These are phyloP conservation scores for Cyclotella atomus DNA, from an alignment of 108 stramenopile species.

Conservation along the genomic window DNA sequence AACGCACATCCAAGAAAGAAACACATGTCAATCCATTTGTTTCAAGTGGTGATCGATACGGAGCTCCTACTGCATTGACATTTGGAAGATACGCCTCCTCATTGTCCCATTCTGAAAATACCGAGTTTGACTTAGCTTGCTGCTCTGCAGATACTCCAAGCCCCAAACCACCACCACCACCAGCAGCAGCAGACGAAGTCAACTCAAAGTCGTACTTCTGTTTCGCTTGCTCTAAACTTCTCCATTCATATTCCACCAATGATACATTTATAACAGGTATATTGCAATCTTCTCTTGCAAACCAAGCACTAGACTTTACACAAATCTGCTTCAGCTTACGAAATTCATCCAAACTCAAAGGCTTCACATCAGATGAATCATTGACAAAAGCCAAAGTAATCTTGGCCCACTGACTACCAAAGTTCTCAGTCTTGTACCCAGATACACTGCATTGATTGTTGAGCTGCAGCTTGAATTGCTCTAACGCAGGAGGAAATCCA, in stretches of 20 bases:
- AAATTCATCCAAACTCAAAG: constrained; percentile 16
- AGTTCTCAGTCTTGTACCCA: constrained; percentile 7
- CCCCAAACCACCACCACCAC: background rate
- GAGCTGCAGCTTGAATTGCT: constrained; percentile 1
- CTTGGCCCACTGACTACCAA: constrained; percentile 22
- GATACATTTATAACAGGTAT: constrained; percentile 4
- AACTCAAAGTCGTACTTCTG: background rate
- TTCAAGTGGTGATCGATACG: constrained; percentile 1
- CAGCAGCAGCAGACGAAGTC: no score
- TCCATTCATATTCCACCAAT: constrained; percentile 17
- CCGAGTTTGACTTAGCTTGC: background rate
- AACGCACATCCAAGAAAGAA: constrained; percentile 9
- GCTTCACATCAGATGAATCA: background rate
- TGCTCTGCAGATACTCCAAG: background rate
- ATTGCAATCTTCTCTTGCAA: background rate
- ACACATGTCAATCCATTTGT: constrained; percentile 10
- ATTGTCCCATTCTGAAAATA: constrained; percentile 17
- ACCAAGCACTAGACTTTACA: background rate
- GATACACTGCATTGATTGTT: background rate
- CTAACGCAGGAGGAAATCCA: constrained; percentile 12
- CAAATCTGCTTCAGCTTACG: constrained; percentile 1
- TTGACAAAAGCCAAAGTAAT: constrained; percentile 5
- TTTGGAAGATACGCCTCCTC: constrained; percentile 8
- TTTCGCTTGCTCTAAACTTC: constrained; percentile 6
- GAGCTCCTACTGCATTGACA: constrained; percentile 15